phyloP scores from a whole-genome alignment of 306 rosid genomes.

The Cucumis hystrix region DNA sequence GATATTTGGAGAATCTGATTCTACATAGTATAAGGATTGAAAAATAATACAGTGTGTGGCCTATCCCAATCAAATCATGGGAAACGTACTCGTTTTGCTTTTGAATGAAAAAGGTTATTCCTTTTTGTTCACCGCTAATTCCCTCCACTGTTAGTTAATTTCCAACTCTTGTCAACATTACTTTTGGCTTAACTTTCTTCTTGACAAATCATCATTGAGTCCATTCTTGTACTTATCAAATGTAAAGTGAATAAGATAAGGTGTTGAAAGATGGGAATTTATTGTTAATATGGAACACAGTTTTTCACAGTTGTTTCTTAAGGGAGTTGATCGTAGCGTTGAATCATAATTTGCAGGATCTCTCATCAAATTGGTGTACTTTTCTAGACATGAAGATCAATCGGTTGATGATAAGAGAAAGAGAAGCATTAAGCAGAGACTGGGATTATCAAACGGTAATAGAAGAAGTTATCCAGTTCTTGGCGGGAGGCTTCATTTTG shows the following conservation, averaged over 20 bases:
- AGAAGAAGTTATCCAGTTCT: conserved; percentile 93
- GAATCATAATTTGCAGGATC: conserved; percentile 44
- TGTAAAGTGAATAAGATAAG: background rate
- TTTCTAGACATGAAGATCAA: conserved; percentile 77
- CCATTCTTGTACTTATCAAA: background rate
- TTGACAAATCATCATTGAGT: background rate
- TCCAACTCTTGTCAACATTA: background rate
- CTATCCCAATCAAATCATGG: background rate
- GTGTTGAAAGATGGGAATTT: background rate
- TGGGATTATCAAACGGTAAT: conserved; percentile 59
- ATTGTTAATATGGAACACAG: background rate
- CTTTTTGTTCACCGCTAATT: background rate
- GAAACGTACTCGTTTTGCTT: background rate
- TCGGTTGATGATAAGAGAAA: conserved; percentile 64
- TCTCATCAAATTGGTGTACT: conserved; percentile 88
- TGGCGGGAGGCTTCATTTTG: conserved; percentile 98
- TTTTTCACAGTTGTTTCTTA: background rate
- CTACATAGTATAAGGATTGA: background rate
- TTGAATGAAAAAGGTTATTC: background rate
- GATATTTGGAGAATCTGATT: background rate
- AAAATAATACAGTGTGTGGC: background rate
- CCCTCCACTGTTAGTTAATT: background rate
- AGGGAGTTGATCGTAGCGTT: background rate
- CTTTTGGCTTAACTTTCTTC: background rate
- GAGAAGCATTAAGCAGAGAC: conserved; percentile 45